Conservation (phyloP, 306 rosid species). For the Corylus avellana region DNA sequence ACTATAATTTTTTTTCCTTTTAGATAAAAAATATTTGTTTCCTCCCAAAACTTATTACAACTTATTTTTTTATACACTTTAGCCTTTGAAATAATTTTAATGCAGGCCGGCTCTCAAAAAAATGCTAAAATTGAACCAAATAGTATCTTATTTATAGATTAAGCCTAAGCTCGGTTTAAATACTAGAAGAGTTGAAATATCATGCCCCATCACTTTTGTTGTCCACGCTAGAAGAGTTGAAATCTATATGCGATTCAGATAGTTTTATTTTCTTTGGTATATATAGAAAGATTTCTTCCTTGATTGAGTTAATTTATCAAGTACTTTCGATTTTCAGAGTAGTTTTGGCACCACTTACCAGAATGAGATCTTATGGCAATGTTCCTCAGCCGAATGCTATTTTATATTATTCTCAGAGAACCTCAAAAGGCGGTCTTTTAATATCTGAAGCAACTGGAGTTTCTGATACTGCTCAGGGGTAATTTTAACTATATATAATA, state of each 20-base stretch:
- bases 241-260: background rate
- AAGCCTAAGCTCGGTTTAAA: no score
- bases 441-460: constrained; percentile 40
- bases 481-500: background rate
- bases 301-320: background rate
- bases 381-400: constrained; percentile 44
- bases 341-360: constrained; percentile 43
- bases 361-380: constrained; percentile 31
- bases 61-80: no score
- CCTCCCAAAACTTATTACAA: no score
- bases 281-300: background rate
- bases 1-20: background rate
- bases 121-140: no score
- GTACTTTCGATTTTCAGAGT: constrained; percentile 26
- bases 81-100: no score
- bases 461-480: constrained; percentile 51
- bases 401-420: constrained; percentile 47
- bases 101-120: no score
- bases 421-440: constrained; percentile 41
- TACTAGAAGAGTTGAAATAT: no score
- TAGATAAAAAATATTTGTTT: no score
- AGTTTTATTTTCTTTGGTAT: background rate
- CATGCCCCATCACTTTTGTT: background rate
- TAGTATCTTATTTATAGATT: no score
- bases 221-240: no score